Base-by-base conservation (phyloP, 2,329 filamentous ascomycete genomes). In the Paracoccidioides brasiliensis region DNA sequence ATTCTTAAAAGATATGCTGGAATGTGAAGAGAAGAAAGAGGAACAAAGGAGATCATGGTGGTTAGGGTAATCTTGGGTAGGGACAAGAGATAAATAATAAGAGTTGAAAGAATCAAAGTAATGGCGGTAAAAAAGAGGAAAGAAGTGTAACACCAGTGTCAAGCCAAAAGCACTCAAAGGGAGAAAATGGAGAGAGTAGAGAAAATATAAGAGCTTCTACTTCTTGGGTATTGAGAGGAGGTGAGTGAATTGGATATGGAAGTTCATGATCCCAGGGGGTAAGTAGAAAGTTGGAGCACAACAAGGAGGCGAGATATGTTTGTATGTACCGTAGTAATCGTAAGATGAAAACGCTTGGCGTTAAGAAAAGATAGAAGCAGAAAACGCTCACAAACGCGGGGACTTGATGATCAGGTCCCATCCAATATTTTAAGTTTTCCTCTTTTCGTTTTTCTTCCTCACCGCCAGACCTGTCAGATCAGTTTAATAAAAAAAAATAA, bases 61-160 rank as follows among this genome's bases (percentile, higher is more conserved):
- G 6, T 32, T 46, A 46, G 43, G 43, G 43, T 46, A 32, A 46
- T 14, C 43, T 46, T 32, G 10, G 10, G 43, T 32, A 46, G 8
- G 7, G 15, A 22, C 15, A 43, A 43, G 15, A 28, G 15, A 37
- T 10, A 57, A 59, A 15, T 22, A 22, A 22, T 1, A 22, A 22
- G 22, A 22, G 22, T 22, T 22, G 2, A 22, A 22, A 22, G 22
- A 22, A 22, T 22, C 22, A 55, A 57, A 45, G 53, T 54, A 52
- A 59, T 57, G 35, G 55, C 53, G 33, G 57, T 56, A 14, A 48
- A 57, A 35, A 45, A 53, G 32, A 54, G 37, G 8, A 12, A 5
- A 32, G 4, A 7, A 22, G 22, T 22, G 22, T 22, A 22, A 22
- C 22, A 22, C 22, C 22, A 22, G 22, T 22, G 22, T 22, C 22